These are phyloP conservation scores for Phytopythium vexans DNA, from an alignment of 352 stramenopile species.

Conservation along the genomic window DNA sequence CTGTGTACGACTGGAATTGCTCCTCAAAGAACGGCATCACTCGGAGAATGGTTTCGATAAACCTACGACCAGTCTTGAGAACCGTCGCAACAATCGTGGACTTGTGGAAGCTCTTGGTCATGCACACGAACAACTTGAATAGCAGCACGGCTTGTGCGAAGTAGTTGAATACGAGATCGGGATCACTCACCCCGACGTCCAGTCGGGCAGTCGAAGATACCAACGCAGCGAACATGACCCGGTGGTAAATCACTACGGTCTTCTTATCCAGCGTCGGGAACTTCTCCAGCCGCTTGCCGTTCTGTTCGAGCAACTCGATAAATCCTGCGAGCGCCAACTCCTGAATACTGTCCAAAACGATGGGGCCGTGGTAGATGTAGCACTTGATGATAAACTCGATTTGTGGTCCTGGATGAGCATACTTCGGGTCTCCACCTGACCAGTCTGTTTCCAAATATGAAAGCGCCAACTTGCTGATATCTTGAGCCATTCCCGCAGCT, in stretches of 20 bases:
- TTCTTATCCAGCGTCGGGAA: slow-evolving; percentile 59
- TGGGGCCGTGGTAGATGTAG: slow-evolving; percentile 33
- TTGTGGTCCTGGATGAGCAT: slow-evolving; percentile 32
- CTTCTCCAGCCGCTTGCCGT: slow-evolving; percentile 7
- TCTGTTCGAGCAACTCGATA: slow-evolving; percentile 33
- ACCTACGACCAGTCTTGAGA: slow-evolving; percentile 50
- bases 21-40: slow-evolving; percentile 56
- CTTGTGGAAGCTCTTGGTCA: slow-evolving; percentile 62
- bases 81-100: slow-evolving; percentile 40
- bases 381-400: slow-evolving; percentile 31
- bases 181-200: slow-evolving; percentile 19
- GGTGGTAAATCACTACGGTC: slow-evolving; percentile 40
- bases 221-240: slow-evolving; percentile 43
- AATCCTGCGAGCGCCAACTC: slow-evolving; percentile 40
- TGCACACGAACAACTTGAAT: slow-evolving; percentile 57
- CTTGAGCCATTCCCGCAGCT: slow-evolving; percentile 15
- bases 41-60: slow-evolving; percentile 44
- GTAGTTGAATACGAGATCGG: slow-evolving; percentile 37
- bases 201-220: slow-evolving; percentile 32
- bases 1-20: slow-evolving; percentile 44
- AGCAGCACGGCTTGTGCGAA: slow-evolving; percentile 46
- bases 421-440: slow-evolving; percentile 35
- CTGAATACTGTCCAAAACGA: slow-evolving; percentile 50
- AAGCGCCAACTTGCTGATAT: slow-evolving; percentile 33
- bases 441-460: slow-evolving; percentile 43